Conservation (phyloP, 805 yeast genomes). For the Starmera dryadoides region DNA sequence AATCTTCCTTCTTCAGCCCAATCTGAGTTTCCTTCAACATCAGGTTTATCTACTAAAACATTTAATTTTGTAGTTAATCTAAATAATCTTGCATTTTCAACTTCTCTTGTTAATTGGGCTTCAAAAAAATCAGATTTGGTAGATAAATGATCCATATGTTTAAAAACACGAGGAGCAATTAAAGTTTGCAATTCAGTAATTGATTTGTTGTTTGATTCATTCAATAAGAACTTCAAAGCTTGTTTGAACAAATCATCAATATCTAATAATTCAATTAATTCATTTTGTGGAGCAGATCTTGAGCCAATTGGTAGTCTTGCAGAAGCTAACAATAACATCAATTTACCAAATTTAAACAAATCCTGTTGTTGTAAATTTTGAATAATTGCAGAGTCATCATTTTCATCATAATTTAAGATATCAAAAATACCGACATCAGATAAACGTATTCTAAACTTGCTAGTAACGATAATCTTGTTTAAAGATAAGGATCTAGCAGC, state of each 20-base stretch:
- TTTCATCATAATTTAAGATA: constrained; percentile 40
- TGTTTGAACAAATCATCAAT: constrained; percentile 39
- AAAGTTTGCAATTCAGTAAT: constrained; percentile 28
- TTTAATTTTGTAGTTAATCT: constrained; percentile 77
- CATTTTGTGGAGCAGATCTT: constrained; percentile 6
- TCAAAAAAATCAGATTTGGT: constrained; percentile 52
- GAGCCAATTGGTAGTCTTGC: constrained; percentile 22
- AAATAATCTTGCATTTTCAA: constrained; percentile 85
- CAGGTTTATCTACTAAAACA: constrained; percentile 71
- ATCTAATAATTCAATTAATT: constrained; percentile 21
- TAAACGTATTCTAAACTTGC: constrained; percentile 62
- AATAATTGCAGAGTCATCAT: constrained; percentile 9
- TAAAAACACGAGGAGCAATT: constrained; percentile 38
- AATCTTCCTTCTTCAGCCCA: constrained; percentile 76
- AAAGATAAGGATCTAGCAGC: constrained; percentile 57
- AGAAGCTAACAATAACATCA: constrained; percentile 49
- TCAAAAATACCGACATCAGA: constrained; percentile 69
- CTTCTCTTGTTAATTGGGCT: constrained; percentile 55
- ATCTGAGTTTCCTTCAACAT: constrained; percentile 41
- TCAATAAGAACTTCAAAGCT: constrained; percentile 32
- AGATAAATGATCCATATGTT: constrained; percentile 42
- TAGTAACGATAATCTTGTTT: constrained; percentile 67
- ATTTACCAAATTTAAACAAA: constrained; percentile 46
- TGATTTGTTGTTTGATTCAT: constrained; percentile 17
- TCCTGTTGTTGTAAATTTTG: constrained; percentile 45